Base-by-base conservation (phyloP, 306 rosid genomes). In the Canavalia ensiformis region DNA sequence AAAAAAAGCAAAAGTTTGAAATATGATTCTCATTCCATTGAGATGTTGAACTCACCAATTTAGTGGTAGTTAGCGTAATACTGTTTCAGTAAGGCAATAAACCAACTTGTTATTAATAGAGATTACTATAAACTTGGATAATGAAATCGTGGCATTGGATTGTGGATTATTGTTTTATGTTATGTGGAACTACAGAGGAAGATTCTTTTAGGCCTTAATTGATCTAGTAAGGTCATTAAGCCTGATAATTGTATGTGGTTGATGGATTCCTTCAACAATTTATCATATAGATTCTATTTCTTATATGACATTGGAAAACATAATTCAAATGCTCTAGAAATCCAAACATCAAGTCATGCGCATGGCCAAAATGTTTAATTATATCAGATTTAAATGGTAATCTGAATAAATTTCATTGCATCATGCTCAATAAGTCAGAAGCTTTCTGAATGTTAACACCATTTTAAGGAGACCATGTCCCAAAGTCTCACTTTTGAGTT, bases 211-310 rank as follows among this genome's bases (percentile, higher is more conserved):
- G 4, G 41, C 41, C 41, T 37, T 37, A 37, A 37, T 37, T 37
- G 4, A 37, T 37, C 4, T 37, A 4, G 41, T 37, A 37, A 37
- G 41, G 41, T 37, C 41, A 4, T 37, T 34, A 62, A 11, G 45
- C 25, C 68, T 10, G 9, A 62, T 25, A 62, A 62, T 62, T 62
- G 45, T 34, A 4, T 33, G 45, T 34, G 44, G 28, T 59, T 31
- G 7, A 18, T 60, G 67, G 45, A 62, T 62, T 62, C 44, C 45
- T 62, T 62, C 44, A 4, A 62, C 42, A 30, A 31, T 59, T 39
- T 12, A 33, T 62, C 28, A 11, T 10, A 62, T 10, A 62, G 68
- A 62, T 62, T 62, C 28, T 62, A 62, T 62, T 62, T 42, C 45
- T 62, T 62, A 62, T 11, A 34, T 11, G 45, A 59, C 42, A 31